Evolutionary conservation across 2,329 filamentous ascomycete species (phyloP).

Genomic region (Corniculantispora saksenae): DNA sequence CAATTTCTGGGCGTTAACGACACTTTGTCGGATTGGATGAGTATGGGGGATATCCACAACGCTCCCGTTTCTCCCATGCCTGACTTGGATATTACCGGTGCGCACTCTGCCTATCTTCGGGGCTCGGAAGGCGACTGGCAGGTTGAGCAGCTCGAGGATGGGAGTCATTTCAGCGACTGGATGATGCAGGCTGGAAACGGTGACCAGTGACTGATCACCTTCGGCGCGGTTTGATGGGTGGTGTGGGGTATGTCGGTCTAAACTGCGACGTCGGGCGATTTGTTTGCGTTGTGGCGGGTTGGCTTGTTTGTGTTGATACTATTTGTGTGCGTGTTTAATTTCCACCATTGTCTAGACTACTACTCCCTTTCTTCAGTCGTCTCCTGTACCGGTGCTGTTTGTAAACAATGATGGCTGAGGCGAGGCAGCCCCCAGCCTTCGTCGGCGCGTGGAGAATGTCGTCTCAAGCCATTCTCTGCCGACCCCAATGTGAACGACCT

Average conservation of each 20-base stretch:
- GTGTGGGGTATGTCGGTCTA: not conserved
- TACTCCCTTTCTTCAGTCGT: no score
- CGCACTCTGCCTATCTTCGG: conserved; percentile 33
- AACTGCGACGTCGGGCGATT: not conserved
- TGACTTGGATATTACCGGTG: conserved; percentile 20
- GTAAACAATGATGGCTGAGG: no score
- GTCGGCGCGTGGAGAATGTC: no score
- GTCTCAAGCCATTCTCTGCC: no score
- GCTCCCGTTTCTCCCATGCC: conserved; percentile 17
- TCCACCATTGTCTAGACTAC: not conserved
- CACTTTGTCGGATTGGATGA: not conserved
- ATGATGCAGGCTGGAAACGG: conserved; percentile 31
- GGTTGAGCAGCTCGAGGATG: conserved; percentile 35
- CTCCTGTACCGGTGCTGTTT: no score
- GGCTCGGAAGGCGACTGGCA: conserved; percentile 38
- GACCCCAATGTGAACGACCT: no score
- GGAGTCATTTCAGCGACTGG: conserved; percentile 35
- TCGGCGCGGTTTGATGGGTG: no score
- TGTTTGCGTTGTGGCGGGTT: conserved; percentile 12
- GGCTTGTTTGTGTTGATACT: conserved; percentile 7
- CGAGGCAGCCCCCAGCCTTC: no score
- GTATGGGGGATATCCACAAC: not conserved
- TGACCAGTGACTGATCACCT: conserved; percentile 14
- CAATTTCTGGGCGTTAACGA: not conserved
- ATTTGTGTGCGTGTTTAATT: conserved; percentile 2